Conservation (phyloP, 2,329 filamentous ascomycete species). For the Eurotiales sp. region DNA sequence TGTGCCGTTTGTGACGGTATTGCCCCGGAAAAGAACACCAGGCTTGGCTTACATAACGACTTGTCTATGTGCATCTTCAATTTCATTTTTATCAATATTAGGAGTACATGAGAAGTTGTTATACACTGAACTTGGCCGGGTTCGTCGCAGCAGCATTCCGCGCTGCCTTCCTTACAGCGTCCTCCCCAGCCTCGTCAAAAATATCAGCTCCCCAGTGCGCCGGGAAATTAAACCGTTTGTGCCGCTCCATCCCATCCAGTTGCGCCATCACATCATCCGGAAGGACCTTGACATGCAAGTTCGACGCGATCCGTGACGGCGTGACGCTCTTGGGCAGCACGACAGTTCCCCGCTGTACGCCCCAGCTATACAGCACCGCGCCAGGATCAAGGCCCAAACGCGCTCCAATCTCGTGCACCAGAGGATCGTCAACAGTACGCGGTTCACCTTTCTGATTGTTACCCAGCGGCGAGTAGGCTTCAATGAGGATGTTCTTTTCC, state of each 20-base stretch:
- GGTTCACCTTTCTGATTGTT: no score
- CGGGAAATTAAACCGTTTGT: constrained; percentile 34
- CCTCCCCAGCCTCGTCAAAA: constrained; percentile 34
- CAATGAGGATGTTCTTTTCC: constrained; percentile 49
- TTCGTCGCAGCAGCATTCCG: no score
- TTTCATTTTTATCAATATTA: no score
- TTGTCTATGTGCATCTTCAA: no score
- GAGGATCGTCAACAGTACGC: constrained; percentile 57
- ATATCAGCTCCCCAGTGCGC: constrained; percentile 37
- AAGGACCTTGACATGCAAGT: constrained; percentile 38
- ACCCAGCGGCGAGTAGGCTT: constrained; percentile 53
- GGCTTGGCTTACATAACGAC: no score
- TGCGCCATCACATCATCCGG: constrained; percentile 2
- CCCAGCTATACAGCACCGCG: no score
- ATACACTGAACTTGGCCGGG: no score
- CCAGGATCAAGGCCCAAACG: constrained; percentile 41
- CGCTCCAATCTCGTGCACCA: constrained; percentile 59
- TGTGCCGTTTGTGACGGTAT: no score
- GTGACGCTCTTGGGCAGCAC: constrained; percentile 56
- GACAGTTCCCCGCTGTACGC: constrained; percentile 50
- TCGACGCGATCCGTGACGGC: constrained; percentile 48
- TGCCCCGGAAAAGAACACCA: no score
- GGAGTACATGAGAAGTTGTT: no score
- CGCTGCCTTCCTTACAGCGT: constrained; percentile 19
- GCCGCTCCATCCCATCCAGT: constrained; percentile 17